Evolutionary conservation across 148 eudicot species (phyloP), one percentile per base, ranked within the genome.

Genomic region (Rhododendron henanense): DNA sequence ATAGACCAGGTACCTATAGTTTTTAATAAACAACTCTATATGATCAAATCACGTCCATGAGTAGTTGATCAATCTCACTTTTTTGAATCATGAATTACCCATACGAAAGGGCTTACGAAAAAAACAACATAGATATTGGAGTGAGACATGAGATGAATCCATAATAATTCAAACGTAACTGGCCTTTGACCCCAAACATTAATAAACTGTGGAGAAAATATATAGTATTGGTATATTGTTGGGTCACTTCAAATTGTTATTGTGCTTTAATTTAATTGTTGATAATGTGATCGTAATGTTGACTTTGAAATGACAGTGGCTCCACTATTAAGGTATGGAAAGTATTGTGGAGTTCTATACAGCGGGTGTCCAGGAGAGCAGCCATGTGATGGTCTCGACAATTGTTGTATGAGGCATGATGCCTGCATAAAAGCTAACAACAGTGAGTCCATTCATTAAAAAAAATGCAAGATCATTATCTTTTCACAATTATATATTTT

Each of bases 391-490:
- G 74, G 74, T 6, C 74, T 67, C 15, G 74, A 67, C 74, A 28
- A 28, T 67, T 67, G 74, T 67, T 67, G 74, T 67, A 67, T 67
- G 74, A 67, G 74, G 74, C 74, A 67, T 67, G 74, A 67, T 67
- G 35, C 14, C 33, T 67, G 74, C 35, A 67, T 67, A 67, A 25
- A n/a, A 25, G 33, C 33, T 67, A 67, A 67, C 13, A 67, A 67
- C 74, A 25, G 35, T 67, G 74, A 67, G 74, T 67, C 74, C 16
- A 67, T 67, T 3, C 10, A 67, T 25, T 3, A 2, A 25, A 7
- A 28, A 25, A 0, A 67, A 9, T 67, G 11, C 14, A 53, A 53
- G 57, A 53, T 15, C 18, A 15, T n/a, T 67, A 14, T 11, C 14
- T 67, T 67, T 25, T 25, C 35, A 67, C 14, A 67, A 25, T 25